Evolutionary conservation across 495 filamentous ascomycete genomes (phyloP).

Genomic region (Aspergillus steynii): DNA sequence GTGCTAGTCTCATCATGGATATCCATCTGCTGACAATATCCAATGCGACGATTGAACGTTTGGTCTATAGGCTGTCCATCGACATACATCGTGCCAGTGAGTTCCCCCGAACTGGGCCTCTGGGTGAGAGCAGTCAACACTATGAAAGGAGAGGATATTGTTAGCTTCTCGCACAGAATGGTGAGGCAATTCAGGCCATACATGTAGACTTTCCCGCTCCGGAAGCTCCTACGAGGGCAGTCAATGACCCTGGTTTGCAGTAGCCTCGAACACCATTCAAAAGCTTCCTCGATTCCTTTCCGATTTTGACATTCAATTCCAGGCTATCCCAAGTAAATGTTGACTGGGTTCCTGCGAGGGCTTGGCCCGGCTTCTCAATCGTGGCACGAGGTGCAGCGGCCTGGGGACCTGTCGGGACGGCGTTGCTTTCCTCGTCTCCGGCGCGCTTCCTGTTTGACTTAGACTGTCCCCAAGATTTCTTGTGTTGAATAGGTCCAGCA

Average conservation of each 20-base stretch:
- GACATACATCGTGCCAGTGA: slow-evolving; percentile 70
- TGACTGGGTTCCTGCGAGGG: slow-evolving; percentile 51
- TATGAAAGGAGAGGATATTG: slow-evolving; percentile 4
- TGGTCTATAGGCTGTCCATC: slow-evolving; percentile 66
- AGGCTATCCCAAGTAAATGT: slow-evolving; percentile 53
- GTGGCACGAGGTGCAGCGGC: slow-evolving; percentile 14
- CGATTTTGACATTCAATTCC: slow-evolving; percentile 63
- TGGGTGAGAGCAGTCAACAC: slow-evolving; percentile 77
- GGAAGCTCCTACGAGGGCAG: slow-evolving; percentile 81
- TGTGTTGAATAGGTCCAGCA: slow-evolving; percentile 59
- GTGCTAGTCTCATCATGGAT: slow-evolving; percentile 81
- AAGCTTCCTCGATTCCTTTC: slow-evolving; percentile 64
- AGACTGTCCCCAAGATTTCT: slow-evolving; percentile 52
- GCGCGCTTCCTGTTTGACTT: slow-evolving; percentile 42
- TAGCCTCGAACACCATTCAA: slow-evolving; percentile 73
- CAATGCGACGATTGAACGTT: slow-evolving; percentile 77
- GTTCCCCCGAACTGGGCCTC: slow-evolving; percentile 74
- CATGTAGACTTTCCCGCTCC: slow-evolving; percentile 89
- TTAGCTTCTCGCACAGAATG: slow-evolving; percentile 2
- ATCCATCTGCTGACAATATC: slow-evolving; percentile 86
- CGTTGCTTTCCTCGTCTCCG: slow-evolving; percentile 48
- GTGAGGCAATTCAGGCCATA: slow-evolving; percentile 14
- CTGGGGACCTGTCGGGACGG: slow-evolving; percentile 24
- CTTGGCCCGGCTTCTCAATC: slow-evolving; percentile 23
- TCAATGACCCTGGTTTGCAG: slow-evolving; percentile 75